These are phyloP conservation scores for Quercus lobata DNA, from an alignment of 331 rosid species.

Conservation along the genomic window DNA sequence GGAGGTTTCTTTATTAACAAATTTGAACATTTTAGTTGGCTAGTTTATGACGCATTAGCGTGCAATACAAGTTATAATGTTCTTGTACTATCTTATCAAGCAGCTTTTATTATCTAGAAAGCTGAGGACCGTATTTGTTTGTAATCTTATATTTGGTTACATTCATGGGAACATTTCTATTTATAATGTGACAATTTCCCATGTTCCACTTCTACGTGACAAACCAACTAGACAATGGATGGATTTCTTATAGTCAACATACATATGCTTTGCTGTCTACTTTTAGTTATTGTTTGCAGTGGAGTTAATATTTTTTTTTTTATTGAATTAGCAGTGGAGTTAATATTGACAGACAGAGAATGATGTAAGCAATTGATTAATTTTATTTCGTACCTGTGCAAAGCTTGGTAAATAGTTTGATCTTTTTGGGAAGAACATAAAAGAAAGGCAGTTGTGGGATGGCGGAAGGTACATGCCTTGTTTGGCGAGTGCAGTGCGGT, in stretches of 20 bases:
- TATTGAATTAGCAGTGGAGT: background rate
- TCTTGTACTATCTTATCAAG: constrained; percentile 4
- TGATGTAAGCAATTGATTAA: too few species aligned
- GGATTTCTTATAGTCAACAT: background rate
- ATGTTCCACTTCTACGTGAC: background rate
- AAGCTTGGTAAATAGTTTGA: too few species aligned
- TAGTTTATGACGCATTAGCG: constrained; percentile 34
- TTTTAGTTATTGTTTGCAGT: background rate
- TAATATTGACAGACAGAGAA: background rate
- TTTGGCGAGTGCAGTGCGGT: too few species aligned
- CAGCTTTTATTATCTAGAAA: background rate
- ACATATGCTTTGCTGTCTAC: background rate
- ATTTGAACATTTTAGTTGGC: constrained; percentile 19
- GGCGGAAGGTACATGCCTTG: too few species aligned
- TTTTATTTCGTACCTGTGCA: too few species aligned
- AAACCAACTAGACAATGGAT: background rate
- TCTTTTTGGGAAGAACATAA: too few species aligned
- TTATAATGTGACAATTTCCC: background rate
- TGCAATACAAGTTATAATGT: constrained; percentile 24
- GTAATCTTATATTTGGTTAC: constrained; percentile 8
- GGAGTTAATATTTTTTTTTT: too few species aligned
- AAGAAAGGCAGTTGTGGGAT: too few species aligned
- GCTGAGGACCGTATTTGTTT: constrained; percentile 2
- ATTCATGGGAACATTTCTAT: background rate
- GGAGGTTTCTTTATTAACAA: constrained; percentile 17